These are phyloP conservation scores for Xylaria sp. DNA, from an alignment of 2,329 filamentous ascomycete genomes.

Conservation along the genomic window DNA sequence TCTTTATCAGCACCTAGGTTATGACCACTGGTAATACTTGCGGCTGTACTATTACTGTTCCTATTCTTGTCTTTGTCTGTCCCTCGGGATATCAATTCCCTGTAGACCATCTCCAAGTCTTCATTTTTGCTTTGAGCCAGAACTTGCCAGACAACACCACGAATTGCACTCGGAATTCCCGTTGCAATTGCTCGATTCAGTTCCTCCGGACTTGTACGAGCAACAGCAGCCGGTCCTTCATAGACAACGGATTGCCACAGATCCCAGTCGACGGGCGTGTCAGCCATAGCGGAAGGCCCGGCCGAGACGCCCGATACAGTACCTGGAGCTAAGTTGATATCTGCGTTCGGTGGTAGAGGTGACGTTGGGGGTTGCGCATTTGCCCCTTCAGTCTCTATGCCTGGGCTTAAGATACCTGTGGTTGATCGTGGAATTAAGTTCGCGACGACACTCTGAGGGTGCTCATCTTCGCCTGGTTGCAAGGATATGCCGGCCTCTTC, in stretches of 20 bases:
- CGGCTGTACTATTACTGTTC: constrained; percentile 59
- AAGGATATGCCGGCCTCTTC: constrained; percentile 69
- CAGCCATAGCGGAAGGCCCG: constrained; percentile 72
- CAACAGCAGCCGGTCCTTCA: constrained; percentile 87
- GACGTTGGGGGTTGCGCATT: constrained; percentile 45
- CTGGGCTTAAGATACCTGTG: constrained; percentile 35
- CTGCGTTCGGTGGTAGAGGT: constrained; percentile 67
- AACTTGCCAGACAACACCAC: constrained; percentile 99
- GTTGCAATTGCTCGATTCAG: constrained; percentile 88
- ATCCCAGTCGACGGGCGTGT: constrained; percentile 94
- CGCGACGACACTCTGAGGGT: constrained; percentile 46
- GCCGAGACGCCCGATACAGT: constrained; percentile 83
- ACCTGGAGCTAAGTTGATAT: constrained; percentile 77
- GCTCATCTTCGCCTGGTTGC: constrained; percentile 60
- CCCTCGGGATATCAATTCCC: constrained; percentile 77
- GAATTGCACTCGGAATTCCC: constrained; percentile 91
- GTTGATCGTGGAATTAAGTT: constrained; percentile 25
- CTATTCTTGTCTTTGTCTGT: constrained; percentile 78
- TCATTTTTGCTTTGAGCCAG: constrained; percentile 94
- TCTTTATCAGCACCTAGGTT: constrained; percentile 68
- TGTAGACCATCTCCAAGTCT: constrained; percentile 85
- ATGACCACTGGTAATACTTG: constrained; percentile 59
- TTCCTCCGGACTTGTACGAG: constrained; percentile 85
- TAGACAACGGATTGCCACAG: constrained; percentile 97
- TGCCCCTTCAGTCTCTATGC: constrained; percentile 37